These are phyloP conservation scores for Mallotus repandus DNA, from an alignment of 441 rosid species.

Conservation along the genomic window DNA sequence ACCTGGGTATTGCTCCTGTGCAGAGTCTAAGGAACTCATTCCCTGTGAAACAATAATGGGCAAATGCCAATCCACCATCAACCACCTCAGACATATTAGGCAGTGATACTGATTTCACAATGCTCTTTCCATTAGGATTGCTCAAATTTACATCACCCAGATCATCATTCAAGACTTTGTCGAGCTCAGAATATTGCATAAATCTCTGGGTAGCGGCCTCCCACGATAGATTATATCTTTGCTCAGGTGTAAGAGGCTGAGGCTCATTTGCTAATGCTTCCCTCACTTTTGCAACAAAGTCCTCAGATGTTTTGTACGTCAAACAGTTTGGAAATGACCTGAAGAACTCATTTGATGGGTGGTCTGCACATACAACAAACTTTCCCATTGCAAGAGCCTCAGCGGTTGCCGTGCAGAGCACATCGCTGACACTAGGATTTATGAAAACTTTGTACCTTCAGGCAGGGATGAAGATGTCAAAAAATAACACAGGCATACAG, in stretches of 20 bases:
- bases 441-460: constrained; percentile 97
- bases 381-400: constrained; percentile 99
- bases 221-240: constrained; percentile 85
- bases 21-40: constrained; percentile 81
- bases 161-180: constrained; percentile 43
- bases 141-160: constrained; percentile 22
- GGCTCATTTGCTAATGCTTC: constrained; percentile 91
- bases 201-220: constrained; percentile 97
- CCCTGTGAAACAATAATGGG: constrained; percentile 83
- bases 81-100: constrained; percentile 58
- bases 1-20: constrained; percentile 80
- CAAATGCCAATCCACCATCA: constrained; percentile 88
- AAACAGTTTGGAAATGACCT: constrained; percentile 92
- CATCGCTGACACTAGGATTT: constrained; percentile 95
- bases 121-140: constrained; percentile 27
- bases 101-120: constrained; percentile 50
- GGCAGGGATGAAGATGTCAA: constrained; percentile 18
- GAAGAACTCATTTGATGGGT: constrained; percentile 97
- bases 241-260: constrained; percentile 74
- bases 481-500: background rate
- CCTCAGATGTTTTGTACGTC: constrained; percentile 82
- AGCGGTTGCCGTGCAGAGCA: constrained; percentile 96
- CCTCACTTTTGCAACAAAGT: constrained; percentile 75
- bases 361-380: constrained; percentile 91
- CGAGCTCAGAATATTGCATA: constrained; percentile 77